Conservation (phyloP, 176 grass and related monocot species). For the Melocanna baccifera region DNA sequence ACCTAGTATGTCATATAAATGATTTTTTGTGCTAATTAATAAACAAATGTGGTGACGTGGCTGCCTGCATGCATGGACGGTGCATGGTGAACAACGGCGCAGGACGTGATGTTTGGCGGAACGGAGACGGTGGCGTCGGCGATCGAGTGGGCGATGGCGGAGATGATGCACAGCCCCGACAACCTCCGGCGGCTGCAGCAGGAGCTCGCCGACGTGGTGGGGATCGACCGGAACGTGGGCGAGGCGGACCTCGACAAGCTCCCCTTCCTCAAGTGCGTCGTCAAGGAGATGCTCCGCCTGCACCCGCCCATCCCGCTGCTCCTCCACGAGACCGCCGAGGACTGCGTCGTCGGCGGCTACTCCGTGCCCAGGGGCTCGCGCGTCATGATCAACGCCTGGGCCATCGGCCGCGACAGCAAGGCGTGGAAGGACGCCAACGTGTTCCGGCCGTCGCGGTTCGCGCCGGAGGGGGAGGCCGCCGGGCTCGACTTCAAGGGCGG, state of each 20-base stretch:
- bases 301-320: constrained; percentile 94
- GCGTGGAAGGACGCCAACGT: constrained; percentile 72
- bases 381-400: constrained; percentile 87
- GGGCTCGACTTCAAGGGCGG: constrained; percentile 82
- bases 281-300: constrained; percentile 94
- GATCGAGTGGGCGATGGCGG: constrained; percentile 92
- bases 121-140: constrained; percentile 91
- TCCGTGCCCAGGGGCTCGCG: constrained; percentile 55
- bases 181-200: constrained; percentile 63
- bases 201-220: constrained; percentile 61
- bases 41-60: neutral
- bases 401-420: constrained; percentile 61
- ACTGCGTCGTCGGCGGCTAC: constrained; percentile 69
- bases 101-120: constrained; percentile 98
- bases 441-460: constrained; percentile 65
- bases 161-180: constrained; percentile 83
- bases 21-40: neutral
- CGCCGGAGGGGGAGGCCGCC: constrained; percentile 20
- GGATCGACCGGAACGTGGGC: constrained; percentile 49
- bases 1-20: neutral
- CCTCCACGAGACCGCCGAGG: constrained; percentile 77
- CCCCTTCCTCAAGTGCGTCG: constrained; percentile 69
- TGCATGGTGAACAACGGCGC: neutral
- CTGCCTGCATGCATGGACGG: neutral
- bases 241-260: constrained; percentile 82